phyloP scores from a whole-genome alignment of 345 rosid species.

The Alliaria petiolata region DNA sequence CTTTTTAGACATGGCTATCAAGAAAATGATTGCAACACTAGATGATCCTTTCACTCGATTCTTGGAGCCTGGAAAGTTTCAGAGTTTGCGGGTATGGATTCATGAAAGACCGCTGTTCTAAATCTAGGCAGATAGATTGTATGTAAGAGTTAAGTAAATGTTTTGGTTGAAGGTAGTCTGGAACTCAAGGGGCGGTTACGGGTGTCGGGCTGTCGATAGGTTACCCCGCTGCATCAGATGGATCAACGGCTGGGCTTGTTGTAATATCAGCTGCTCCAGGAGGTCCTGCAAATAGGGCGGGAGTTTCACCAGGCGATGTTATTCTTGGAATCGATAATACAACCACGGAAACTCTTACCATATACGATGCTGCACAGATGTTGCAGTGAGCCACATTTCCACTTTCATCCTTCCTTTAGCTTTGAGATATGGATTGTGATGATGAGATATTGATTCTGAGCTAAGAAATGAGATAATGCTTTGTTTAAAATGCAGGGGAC shows the following conservation, averaged over 20 bases:
- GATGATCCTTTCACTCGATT: constrained; percentile 95
- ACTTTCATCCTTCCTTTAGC: not conserved
- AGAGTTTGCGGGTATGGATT: constrained; percentile 73
- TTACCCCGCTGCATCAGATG: constrained; percentile 58
- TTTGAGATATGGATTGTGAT: not conserved
- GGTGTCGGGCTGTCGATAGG: constrained; percentile 97
- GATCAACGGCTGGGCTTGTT: constrained; percentile 59
- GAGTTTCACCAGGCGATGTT: constrained; percentile 73
- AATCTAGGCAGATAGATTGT: not conserved
- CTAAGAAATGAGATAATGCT: not conserved
- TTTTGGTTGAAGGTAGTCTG: constrained; percentile 94
- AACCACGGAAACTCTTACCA: constrained; percentile 65
- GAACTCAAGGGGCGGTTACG: constrained; percentile 90
- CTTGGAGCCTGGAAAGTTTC: constrained; percentile 87
- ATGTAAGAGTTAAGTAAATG: constrained; percentile 29
- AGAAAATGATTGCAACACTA: constrained; percentile 86
- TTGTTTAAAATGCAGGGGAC: constrained; percentile 58
- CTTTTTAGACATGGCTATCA: constrained; percentile 67
- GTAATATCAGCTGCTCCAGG: constrained; percentile 89
- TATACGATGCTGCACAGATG: constrained; percentile 89
- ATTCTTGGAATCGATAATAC: constrained; percentile 62
- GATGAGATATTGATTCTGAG: no score
- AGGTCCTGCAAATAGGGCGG: constrained; percentile 89
- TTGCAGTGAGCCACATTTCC: constrained; percentile 59
- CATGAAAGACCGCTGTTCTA: constrained; percentile 7